phyloP scores from a whole-genome alignment of 768 basidiomycete genomes.

The Tulasnella sp. region DNA sequence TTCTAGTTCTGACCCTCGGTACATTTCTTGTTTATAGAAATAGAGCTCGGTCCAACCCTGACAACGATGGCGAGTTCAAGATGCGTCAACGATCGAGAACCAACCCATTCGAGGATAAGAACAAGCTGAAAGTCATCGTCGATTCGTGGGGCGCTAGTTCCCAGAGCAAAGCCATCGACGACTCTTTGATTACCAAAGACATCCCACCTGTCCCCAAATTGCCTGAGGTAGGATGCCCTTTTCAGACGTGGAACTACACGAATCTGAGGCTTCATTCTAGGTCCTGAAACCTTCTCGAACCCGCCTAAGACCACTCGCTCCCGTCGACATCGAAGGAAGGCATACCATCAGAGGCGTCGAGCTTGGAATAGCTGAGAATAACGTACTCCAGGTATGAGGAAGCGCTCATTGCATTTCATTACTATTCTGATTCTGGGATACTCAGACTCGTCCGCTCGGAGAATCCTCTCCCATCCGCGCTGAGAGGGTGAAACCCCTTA shows the following conservation, averaged over 20 bases:
- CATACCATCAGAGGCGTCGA: background rate
- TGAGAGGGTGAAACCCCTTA: background rate
- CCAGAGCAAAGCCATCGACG: background rate
- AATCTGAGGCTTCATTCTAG: background rate
- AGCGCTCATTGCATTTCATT: background rate
- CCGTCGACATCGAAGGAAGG: background rate
- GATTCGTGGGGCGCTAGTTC: background rate
- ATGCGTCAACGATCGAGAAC: background rate
- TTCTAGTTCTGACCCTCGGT: background rate
- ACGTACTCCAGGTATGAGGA: background rate
- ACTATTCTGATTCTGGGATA: background rate
- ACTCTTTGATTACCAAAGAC: background rate
- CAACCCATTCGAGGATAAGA: background rate
- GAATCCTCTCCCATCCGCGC: background rate
- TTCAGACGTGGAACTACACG: background rate
- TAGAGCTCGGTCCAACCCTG: background rate
- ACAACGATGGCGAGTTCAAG: background rate
- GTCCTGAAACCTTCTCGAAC: background rate
- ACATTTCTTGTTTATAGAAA: background rate
- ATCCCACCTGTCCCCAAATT: background rate
- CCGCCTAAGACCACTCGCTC: background rate
- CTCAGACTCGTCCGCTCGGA: background rate
- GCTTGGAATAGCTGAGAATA: background rate
- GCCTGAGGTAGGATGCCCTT: background rate
- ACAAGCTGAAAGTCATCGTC: background rate